Conservation (phyloP, 441 rosid genomes). For the Populus trichocarpa region DNA sequence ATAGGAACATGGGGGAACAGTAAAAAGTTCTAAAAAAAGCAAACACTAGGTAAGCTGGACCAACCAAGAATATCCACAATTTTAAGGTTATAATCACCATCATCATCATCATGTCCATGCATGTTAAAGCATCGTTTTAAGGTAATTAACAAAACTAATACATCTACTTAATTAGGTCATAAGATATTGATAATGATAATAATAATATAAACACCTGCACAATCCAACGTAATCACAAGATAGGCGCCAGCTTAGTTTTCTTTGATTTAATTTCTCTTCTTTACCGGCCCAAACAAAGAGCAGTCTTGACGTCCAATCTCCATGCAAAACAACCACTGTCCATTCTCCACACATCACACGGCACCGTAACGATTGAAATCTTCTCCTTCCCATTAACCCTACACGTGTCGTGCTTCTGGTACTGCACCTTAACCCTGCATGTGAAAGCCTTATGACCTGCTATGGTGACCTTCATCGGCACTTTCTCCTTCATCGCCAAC, state of each 20-base stretch:
- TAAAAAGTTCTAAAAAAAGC: background rate
- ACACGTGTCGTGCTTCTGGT: constrained; percentile 20
- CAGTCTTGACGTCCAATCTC: constrained; percentile 81
- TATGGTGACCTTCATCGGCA: constrained; percentile 21
- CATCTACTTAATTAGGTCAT: background rate
- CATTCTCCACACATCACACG: constrained; percentile 85
- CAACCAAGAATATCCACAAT: constrained; percentile 17
- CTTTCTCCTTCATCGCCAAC: constrained; percentile 49
- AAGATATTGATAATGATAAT: too few relatives aligned
- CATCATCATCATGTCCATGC: background rate
- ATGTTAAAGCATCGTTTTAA: background rate
- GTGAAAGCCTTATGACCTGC: constrained; percentile 41
- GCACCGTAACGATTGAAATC: constrained; percentile 44
- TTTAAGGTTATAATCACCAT: background rate
- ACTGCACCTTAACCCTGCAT: constrained; percentile 63
- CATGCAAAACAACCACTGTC: constrained; percentile 70
- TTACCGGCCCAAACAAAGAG: constrained; percentile 60
- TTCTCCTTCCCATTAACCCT: constrained; percentile 27
- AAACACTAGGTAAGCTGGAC: background rate
- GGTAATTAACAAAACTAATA: background rate
- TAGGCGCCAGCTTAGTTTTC: background rate
- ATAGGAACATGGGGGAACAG: constrained; percentile 7
- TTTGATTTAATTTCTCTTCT: background rate
- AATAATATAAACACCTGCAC: background rate
- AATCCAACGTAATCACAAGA: background rate